Evolutionary conservation across 163 green algal species (phyloP), one percentile per base, ranked within the genome.

Genomic region (Chlorella variabilis): DNA sequence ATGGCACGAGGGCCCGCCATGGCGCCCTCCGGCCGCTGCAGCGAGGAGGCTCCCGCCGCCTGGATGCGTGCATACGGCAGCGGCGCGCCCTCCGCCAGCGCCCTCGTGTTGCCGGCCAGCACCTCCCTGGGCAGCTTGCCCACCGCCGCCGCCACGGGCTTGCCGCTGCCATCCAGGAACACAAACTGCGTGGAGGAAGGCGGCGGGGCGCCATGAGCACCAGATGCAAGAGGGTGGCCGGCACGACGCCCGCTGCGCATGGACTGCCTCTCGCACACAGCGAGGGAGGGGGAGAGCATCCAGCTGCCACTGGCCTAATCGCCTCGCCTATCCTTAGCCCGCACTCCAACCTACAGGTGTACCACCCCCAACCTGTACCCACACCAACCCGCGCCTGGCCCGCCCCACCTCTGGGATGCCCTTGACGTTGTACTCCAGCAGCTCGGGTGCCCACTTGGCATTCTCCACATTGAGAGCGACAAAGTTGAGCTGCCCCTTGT

Each of bases 401-500:
- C 15, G 23, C 54, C 38, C 15, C 74, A 87, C 98, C 83, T 98
- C 92, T 1, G 96, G 96, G 51, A 98, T 96, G 76, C 96, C 96
- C 17, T 90, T 84, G 11, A 99, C 96, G 25, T 91, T 80, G 80
- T 97, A 99, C 83, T 98, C 91, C 25, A 87, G 66, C 20, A 94
- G 82, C 83, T 98, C 93, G 0, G 89, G 89, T 13, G 83, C 81
- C 96, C 96, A 99, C 87, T 98, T 97, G 39, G 85, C 83, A 90
- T 99, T 99, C 31, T 99, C 96, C 29, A 99, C 92, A 86, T 99
- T 99, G 4, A 99, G 88, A 90, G 98, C 95, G 36, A 99, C 96
- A 88, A 98, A 98, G 87, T 99, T 99, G 17, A 99, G 89, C 71
- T 78, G 71, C 5, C 34, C 86, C 39, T 83, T 81, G 83, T 96